phyloP scores from a whole-genome alignment of 73 alveolate genomes.

The Stentor coeruleus region DNA sequence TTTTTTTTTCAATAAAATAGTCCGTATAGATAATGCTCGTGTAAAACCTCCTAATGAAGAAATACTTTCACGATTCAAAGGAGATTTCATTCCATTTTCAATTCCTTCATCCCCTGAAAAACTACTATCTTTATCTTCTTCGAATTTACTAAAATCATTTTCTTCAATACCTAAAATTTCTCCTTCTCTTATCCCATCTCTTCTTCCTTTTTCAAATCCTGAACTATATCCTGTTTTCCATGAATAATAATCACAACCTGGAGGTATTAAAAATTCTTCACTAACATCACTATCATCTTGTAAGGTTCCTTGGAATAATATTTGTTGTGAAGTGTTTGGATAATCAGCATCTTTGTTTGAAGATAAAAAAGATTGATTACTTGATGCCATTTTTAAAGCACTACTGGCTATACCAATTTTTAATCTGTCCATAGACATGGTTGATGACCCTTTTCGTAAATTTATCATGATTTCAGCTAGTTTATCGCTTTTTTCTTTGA shows the following conservation, averaged over 20 bases:
- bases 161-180: constrained; percentile 6
- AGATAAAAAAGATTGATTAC: too few relatives aligned
- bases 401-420: too few relatives aligned
- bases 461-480: too few relatives aligned
- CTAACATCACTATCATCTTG: neutral
- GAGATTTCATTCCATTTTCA: too few relatives aligned
- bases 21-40: neutral
- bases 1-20: neutral
- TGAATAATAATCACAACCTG: neutral
- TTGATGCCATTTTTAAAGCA: too few relatives aligned
- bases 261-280: neutral
- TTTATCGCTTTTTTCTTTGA: too few relatives aligned
- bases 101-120: neutral
- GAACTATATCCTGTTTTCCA: constrained; percentile 13
- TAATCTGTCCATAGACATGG: too few relatives aligned
- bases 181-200: constrained; percentile 2
- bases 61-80: neutral
- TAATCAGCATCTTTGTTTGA: too few relatives aligned
- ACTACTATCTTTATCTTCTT: neutral
- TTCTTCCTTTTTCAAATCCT: constrained; percentile 10
- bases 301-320: neutral
- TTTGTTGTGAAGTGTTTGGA: too few relatives aligned
- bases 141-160: neutral
- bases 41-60: too few relatives aligned
- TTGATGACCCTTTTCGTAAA: too few relatives aligned